Evolutionary conservation across 257 asterid species (phyloP), one percentile per base, ranked within the genome.

Genomic region (Solanum bulbocastanum): DNA sequence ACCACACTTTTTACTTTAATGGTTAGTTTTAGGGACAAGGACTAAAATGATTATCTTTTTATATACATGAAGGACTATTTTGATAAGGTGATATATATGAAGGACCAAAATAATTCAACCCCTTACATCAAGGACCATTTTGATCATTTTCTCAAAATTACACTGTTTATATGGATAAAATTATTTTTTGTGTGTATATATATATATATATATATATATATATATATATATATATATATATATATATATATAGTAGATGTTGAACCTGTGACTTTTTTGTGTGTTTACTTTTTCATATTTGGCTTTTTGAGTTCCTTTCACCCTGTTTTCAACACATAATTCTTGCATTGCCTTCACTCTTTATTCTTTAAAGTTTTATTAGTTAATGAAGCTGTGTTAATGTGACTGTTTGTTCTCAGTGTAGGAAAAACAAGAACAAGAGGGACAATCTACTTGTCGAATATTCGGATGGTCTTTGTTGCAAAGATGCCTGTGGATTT

Each of bases 381-480:
- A 30, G 10, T 30, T 49, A 71, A 82, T 32, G 40, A 56, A 0
- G 25, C 62, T 56, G 25, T 56, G 66, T 56, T 56, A 56, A 56
- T 56, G 66, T 0, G 66, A 32, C 71, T 82, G 86, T 32, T 27
- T 78, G 71, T 72, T 89, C 15, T 36, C 94, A 96, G 98, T 37
- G 73, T 94, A 86, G 99, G 98, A 89, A 93, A 92, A 73, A 94
- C 95, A 74, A 92, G 94, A 90, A 94, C 98, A 66, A 94, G 91
- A 92, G 99, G 99, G 85, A 93, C 92, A 10, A 91, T 97, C 86
- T 97, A 91, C 95, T 92, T 97, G 94, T 97, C 99, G 58, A 97
- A 97, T 87, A 93, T 97, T 69, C 98, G 98, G 52, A 95, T 97
- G 96, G 98, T 97, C 83, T 96, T 95, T 87, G 99, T 97, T 90